Evolutionary conservation across 305 asterid genomes (phyloP), one percentile per base, ranked within the genome.

Genomic region (Salvia sclarea): DNA sequence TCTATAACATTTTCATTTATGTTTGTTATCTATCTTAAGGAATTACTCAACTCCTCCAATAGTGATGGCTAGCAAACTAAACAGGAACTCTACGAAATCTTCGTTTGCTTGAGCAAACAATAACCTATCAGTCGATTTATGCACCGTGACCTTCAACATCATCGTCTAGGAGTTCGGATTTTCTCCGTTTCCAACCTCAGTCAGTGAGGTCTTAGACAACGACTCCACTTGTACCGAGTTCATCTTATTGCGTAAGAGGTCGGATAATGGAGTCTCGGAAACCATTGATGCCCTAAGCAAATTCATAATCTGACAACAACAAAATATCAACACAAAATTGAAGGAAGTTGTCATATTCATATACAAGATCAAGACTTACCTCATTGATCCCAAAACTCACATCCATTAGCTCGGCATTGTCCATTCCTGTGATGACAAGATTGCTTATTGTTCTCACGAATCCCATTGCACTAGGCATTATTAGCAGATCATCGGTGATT

Each of bases 71-170:
- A 78, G 69, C 13, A 74, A 25, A 48, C 66, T 37, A 14, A 47
- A 69, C n/a, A 69, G 77, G 6, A 80, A 73, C n/a, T 76, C 75
- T 0, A 69, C 38, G 21, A 80, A 80, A 45, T 80, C 70, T 3
- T 41, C 16, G 0, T 53, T 16, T 0, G 65, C 65, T 57, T 65
- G 55, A 47, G 50, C 77, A 44, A 56, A 62, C 54, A 79, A 28
- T 3, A 71, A 1, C 35, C 28, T 62, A 0, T 54, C 28, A 0
- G 43, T 75, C 1, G 78, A 71, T 41, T 79, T 75, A 11, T 33
- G 75, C 7, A 78, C 40, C 20, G 47, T 1, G 6, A 24, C 66
- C 38, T 38, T 66, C 16, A 78, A 3, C 24, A 8, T 12, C 21
- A 72, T 62, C 55, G 67, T 61, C 55, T 22, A 14, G n/a, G 25